Evolutionary conservation across 2,329 filamentous ascomycete species (phyloP), one percentile per base, ranked within the genome.

Genomic region (Epichloe aotearoae): DNA sequence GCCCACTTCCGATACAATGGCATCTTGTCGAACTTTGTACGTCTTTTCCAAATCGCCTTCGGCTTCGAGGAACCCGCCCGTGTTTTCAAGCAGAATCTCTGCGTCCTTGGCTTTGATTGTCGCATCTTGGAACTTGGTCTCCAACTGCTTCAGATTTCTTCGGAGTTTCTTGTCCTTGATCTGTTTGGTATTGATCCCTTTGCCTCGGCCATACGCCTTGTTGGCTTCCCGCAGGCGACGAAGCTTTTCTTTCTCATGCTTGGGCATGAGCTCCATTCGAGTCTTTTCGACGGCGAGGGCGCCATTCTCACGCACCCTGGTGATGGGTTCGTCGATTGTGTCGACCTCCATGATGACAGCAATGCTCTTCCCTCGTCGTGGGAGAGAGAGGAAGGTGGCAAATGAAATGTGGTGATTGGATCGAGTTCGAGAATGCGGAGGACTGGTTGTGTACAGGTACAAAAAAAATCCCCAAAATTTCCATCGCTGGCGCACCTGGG

Each of bases 81-180:
- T 80, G 65, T 95, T 88, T 68, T 97, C 91, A 50, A 95, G 79
- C 59, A 98, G 71, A 52, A 98, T 93, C 69, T 98, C 93, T 20
- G 91, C 88, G 73, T 96, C 91, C 69, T 95, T 95, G 15, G 93
- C 89, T 66, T 86, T 84, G 37, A 94, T 68, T 1, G 86, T 73
- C 1, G 91, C 91, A 59, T 84, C 79, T 61, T 89, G 80, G 69
- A 89, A 91, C 66, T 93, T 93, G 53, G 73, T 72, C 65, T 98
- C 93, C 44, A 96, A 76, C 2, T 75, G 75, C 62, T 82, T 84
- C 47, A 98, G 71, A 56, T 88, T 95, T 12, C 81, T 78, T 46
- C 88, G 84, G 55, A 97, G 70, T 66, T 97, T 98, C 75, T 87
- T 94, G 73, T 97, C 89, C 61, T 83, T 86, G 60, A 95, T 80